Base-by-base conservation (phyloP, 2,329 filamentous ascomycete genomes). In the Pseudogymnoascus pannorum region DNA sequence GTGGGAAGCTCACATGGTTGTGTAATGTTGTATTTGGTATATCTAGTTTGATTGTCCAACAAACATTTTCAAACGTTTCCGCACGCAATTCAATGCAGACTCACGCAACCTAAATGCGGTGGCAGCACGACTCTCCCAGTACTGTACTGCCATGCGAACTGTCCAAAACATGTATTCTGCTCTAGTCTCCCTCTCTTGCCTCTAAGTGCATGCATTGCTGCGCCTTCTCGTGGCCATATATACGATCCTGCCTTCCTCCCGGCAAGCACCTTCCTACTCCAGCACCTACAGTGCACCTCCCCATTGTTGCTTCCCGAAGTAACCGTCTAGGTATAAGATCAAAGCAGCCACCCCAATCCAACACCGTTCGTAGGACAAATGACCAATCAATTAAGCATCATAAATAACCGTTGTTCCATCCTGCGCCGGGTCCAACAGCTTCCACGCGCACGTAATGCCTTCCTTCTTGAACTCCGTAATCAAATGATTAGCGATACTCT, bases 341-440 rank as follows among this genome's bases (percentile, higher is more conserved):
- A 48, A 48, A 48, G 22, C 14, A 44, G 40, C 40, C 40, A 22
- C 20, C 40, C 40, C 18, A 12, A 16, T 40, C 16, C 4, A 40
- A 16, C 16, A 48, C 22, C 14, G 22, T 48, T n/a, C 22, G 5
- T 11, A 44, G 8, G 12, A 14, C 22, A n/a, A n/a, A n/a, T n/a
- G n/a, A n/a, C 20, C 5, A 48, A 57, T 12, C 8, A 3, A 18
- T 36, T 57, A 57, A 33, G 26, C 26, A 35, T 57, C 51, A 35
- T 57, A 57, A 2, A n/a, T 57, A 57, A 57, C 51, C 12, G 51
- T 57, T 8, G 61, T 48, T 4, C 71, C 71, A 18, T 89, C 92
- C 69, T 94, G 86, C 0, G 93, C 93, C 7, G 92, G 92, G 75
- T 96, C 89, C 44, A 99, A 79, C 40, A 97, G 75, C 74, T 89